Base-by-base conservation (phyloP, 139 green algal genomes). In the Chlorella sorokiniana region DNA sequence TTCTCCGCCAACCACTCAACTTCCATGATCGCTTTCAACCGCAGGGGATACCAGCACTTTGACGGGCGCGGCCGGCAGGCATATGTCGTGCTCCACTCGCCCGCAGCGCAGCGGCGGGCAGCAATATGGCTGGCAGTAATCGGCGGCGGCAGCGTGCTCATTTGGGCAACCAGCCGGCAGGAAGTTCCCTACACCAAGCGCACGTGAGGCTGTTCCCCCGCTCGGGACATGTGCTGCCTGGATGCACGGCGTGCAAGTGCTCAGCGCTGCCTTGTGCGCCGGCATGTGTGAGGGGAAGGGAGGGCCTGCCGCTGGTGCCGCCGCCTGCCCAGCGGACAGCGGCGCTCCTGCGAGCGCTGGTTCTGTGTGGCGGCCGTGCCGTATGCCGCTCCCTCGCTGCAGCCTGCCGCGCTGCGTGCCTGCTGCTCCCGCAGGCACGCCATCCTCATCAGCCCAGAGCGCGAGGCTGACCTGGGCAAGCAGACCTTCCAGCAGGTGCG, bases 181-280 rank as follows among this genome's bases (percentile, higher is more conserved):
- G 81, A 89, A n/a, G 62, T 93, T 3, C 89, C 88, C 0, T 93
- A 91, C 79, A 93, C 88, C 0, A 56, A 75, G 16, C 79, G 90
- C 41, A 82, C 41, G 73, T 79, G 73, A 69, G 73, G 48, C 48
- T 59, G 48, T 59, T 11, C n/a, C n/a, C n/a, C n/a, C n/a, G n/a
- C n/a, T n/a, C n/a, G n/a, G n/a, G n/a, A n/a, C n/a, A n/a, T n/a
- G n/a, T n/a, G n/a, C n/a, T n/a, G n/a, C n/a, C n/a, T n/a, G n/a
- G n/a, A n/a, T n/a, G n/a, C n/a, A n/a, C n/a, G n/a, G n/a, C n/a
- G n/a, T n/a, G n/a, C n/a, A n/a, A n/a, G n/a, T n/a, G n/a, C n/a
- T n/a, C n/a, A n/a, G n/a, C n/a, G n/a, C n/a, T n/a, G n/a, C n/a
- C n/a, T n/a, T n/a, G n/a, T n/a, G n/a, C n/a, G n/a, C n/a, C n/a